Conservation (phyloP, 176 grass and related monocot species). For the Aegilops sharonensis region DNA sequence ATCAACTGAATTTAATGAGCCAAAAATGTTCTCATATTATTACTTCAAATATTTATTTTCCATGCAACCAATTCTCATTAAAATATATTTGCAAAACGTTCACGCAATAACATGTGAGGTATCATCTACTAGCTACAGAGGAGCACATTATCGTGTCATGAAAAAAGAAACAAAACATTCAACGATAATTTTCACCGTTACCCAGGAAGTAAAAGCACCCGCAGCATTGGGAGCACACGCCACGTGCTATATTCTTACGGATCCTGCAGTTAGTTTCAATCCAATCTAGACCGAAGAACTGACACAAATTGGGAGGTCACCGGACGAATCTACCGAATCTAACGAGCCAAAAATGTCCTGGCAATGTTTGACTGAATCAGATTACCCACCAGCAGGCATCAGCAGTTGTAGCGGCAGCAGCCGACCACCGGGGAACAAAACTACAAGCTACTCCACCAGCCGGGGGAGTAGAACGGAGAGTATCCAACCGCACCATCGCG, state of each 20-base stretch:
- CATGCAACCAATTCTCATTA: no score
- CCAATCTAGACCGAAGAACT: not conserved
- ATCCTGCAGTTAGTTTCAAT: not conserved
- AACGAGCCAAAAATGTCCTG: not conserved
- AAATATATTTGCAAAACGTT: no score
- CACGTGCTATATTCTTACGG: not conserved
- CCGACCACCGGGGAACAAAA: conserved; percentile 33
- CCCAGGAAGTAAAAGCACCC: not conserved
- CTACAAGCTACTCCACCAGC: not conserved
- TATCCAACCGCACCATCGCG: not conserved
- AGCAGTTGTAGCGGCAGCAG: not conserved
- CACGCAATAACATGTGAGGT: no score
- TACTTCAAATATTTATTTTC: no score
- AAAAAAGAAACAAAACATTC: no score
- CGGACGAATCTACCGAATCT: not conserved
- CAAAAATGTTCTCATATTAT: no score
- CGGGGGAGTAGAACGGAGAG: no score
- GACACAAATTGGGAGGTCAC: not conserved
- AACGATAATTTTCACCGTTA: not conserved
- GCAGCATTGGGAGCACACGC: not conserved
- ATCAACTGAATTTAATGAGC: no score
- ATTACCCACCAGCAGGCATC: not conserved
- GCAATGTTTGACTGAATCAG: not conserved
- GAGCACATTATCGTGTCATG: no score
- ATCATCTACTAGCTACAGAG: no score